Conservation (phyloP, 129 eudicot species). For the Helichrysum umbraculigerum region DNA sequence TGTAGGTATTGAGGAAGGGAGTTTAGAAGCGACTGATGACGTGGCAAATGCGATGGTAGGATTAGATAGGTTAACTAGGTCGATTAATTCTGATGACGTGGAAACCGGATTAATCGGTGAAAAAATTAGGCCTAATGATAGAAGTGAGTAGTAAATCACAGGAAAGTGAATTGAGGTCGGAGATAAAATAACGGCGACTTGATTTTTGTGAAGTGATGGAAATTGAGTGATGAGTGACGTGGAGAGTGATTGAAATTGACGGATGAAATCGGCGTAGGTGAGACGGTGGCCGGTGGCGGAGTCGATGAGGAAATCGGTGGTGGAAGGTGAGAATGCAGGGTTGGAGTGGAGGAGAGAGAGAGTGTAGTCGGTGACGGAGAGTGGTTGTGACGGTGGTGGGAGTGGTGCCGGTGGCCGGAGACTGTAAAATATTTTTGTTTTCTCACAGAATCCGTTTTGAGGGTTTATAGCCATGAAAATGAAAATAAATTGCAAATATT, state of each 20-base stretch:
- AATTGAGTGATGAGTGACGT: conserved; percentile 33
- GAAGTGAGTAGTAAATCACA: conserved; percentile 72
- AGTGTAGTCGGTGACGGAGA: conserved; percentile 52
- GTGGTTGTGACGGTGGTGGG: conserved; percentile 59
- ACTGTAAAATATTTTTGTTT: conserved; percentile 54
- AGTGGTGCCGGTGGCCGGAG: conserved; percentile 57
- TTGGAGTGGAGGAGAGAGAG: conserved; percentile 57
- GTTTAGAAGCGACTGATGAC: conserved; percentile 38
- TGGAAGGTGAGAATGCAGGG: conserved; percentile 32
- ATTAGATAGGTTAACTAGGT: conserved; percentile 44
- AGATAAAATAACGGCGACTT: conserved; percentile 62
- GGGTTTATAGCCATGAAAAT: conserved; percentile 35
- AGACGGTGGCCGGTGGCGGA: conserved; percentile 57
- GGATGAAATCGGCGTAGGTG: conserved; percentile 61
- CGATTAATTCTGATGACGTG: conserved; percentile 58
- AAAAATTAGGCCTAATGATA: conserved; percentile 60
- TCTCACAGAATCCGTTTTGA: conserved; percentile 49
- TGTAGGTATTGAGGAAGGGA: conserved; percentile 37
- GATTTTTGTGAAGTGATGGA: conserved; percentile 45
- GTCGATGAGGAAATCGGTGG: conserved; percentile 63
- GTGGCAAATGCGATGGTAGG: conserved; percentile 63
- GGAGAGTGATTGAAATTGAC: conserved; percentile 53
- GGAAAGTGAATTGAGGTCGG: conserved; percentile 58
- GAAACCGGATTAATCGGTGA: conserved; percentile 85
- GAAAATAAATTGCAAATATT: neutral